Conservation (phyloP, 192 early-diverging fungal species). For the Gigaspora rosea region DNA sequence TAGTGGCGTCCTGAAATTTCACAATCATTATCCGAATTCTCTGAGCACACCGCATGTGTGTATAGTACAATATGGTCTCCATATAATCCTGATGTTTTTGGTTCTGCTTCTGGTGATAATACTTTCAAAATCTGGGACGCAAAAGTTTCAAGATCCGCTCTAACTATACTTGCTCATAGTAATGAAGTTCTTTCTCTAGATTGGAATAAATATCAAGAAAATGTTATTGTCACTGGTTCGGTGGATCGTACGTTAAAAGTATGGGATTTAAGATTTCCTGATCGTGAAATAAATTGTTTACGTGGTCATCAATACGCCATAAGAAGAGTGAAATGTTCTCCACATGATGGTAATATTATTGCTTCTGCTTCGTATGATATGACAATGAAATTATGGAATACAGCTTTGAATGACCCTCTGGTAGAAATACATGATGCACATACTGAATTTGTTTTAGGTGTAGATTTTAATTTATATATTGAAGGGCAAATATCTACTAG, state of each 20-base stretch:
- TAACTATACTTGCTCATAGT: slow-evolving; percentile 76
- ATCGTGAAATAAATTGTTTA: slow-evolving; percentile 72
- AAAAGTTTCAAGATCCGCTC: slow-evolving; percentile 65
- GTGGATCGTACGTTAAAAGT: slow-evolving; percentile 88
- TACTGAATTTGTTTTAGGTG: slow-evolving; percentile 94
- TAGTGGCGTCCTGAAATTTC: slow-evolving; percentile 87
- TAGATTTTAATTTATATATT: slow-evolving; percentile 90
- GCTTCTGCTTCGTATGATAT: slow-evolving; percentile 94
- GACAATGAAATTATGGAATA: slow-evolving; percentile 95
- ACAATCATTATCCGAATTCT: slow-evolving; percentile 78
- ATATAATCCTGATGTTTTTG: slow-evolving; percentile 71
- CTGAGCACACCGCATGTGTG: slow-evolving; percentile 93
- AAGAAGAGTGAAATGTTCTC: slow-evolving; percentile 88
- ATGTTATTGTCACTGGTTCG: slow-evolving; percentile 83
- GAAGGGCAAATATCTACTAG: slow-evolving; percentile 90
- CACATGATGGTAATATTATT: slow-evolving; percentile 79
- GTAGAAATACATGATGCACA: slow-evolving; percentile 81
- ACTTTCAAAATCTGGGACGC: slow-evolving; percentile 91
- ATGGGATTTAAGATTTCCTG: slow-evolving; percentile 86
- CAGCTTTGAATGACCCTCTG: slow-evolving; percentile 50
- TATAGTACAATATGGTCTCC: slow-evolving; percentile 90
- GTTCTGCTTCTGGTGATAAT: slow-evolving; percentile 89
- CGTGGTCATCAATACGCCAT: slow-evolving; percentile 92
- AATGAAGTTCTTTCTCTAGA: slow-evolving; percentile 91
- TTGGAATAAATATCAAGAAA: slow-evolving; percentile 95